phyloP scores from a whole-genome alignment of 1,284 basidiomycete genomes.

The Spongispora temasekensis region DNA sequence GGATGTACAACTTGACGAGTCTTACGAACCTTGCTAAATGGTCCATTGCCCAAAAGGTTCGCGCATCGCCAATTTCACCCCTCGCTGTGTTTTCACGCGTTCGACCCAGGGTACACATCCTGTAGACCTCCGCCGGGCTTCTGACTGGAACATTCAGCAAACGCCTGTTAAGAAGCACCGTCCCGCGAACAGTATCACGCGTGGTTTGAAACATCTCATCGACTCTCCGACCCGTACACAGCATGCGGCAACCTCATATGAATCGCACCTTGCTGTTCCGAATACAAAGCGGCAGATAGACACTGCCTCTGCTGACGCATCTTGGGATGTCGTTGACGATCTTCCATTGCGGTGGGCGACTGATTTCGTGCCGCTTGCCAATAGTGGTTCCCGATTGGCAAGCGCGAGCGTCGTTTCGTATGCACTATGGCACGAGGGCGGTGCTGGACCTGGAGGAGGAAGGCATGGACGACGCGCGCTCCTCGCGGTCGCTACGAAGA shows the following conservation, averaged over 20 bases:
- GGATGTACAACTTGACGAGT: conserved; percentile 81
- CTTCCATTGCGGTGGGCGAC: conserved; percentile 78
- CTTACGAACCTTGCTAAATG: conserved; percentile 72
- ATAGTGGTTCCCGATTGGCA: conserved; percentile 61
- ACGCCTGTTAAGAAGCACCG: conserved; percentile 55
- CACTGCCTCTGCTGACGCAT: conserved; percentile 46
- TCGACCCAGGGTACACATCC: conserved; percentile 55
- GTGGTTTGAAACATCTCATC: conserved; percentile 56
- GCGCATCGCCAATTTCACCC: conserved; percentile 8
- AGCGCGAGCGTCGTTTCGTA: conserved; percentile 62
- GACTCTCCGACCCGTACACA: conserved; percentile 43
- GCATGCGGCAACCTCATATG: conserved; percentile 35
- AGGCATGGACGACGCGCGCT: conserved; percentile 57
- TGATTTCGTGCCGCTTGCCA: conserved; percentile 74
- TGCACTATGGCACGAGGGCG: conserved; percentile 63
- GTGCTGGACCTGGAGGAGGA: conserved; percentile 34
- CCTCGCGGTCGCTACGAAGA: conserved; percentile 75
- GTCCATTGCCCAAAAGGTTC: conserved; percentile 65
- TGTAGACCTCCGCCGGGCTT: conserved; percentile 55
- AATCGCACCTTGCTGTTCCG: conserved; percentile 33
- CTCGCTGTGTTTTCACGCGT: conserved; percentile 10
- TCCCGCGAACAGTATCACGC: conserved; percentile 57
- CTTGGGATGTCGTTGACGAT: conserved; percentile 78
- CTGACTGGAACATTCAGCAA: conserved; percentile 53
- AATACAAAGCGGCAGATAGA: conserved; percentile 29